Conservation (phyloP, 164 flowering plant genomes). For the Warburgia ugandensis region DNA sequence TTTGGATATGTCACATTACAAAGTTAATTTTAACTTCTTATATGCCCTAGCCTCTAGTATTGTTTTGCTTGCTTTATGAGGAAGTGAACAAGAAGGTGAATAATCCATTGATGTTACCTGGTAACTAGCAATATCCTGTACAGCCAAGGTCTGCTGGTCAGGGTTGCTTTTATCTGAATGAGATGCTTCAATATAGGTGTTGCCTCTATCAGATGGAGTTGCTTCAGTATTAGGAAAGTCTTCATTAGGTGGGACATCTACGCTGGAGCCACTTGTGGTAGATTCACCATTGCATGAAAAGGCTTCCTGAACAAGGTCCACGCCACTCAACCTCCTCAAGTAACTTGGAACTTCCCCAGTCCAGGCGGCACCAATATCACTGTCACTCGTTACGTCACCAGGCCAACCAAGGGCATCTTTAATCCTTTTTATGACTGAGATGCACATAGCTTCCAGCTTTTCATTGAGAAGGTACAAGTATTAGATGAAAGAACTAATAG, state of each 20-base stretch:
- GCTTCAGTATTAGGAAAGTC: background rate
- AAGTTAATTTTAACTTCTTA: background rate
- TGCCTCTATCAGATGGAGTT: constrained; percentile 16
- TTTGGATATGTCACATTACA: background rate
- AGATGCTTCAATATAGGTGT: constrained; percentile 5
- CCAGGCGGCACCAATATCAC: constrained; percentile 62
- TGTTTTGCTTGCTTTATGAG: background rate
- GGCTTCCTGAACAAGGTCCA: constrained; percentile 10
- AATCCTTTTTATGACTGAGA: constrained; percentile 41
- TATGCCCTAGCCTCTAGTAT: too few species aligned
- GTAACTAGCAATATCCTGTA: constrained; percentile 69
- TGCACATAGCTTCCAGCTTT: constrained; percentile 58
- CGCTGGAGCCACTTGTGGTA: constrained; percentile 7
- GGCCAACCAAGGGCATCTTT: constrained; percentile 60
- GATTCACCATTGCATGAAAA: constrained; percentile 17
- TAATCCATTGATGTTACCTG: constrained; percentile 40
- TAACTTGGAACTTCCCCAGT: constrained; percentile 59
- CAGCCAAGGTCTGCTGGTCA: constrained; percentile 28
- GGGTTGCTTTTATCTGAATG: constrained; percentile 18
- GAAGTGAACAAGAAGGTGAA: background rate
- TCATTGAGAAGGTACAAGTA: constrained; percentile 6
- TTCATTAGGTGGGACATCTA: constrained; percentile 3
- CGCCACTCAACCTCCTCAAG: constrained; percentile 26
- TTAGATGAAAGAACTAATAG: constrained; percentile 1
- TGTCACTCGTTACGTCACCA: constrained; percentile 38